phyloP scores from a whole-genome alignment of 306 rosid species.

The Canavalia gladiata region DNA sequence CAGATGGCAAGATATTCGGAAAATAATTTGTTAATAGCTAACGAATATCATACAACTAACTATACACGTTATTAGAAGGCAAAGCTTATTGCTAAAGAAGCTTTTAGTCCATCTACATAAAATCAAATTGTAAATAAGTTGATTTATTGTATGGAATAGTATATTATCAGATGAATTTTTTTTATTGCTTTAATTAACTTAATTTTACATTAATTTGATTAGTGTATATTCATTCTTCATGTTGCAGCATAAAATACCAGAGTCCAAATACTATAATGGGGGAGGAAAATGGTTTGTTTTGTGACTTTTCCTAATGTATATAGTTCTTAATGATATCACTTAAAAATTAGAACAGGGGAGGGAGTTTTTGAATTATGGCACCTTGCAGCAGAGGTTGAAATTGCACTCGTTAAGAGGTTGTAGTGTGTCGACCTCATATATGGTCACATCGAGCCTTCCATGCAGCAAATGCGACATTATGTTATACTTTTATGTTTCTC shows the following conservation, averaged over 20 bases:
- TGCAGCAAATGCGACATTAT: constrained; percentile 47
- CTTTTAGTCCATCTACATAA: background rate
- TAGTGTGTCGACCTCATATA: constrained; percentile 41
- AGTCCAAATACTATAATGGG: background rate
- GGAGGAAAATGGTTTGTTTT: background rate
- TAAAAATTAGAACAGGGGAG: background rate
- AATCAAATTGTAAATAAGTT: constrained; percentile 2
- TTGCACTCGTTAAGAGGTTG: constrained; percentile 34
- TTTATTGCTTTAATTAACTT: background rate
- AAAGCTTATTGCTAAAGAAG: background rate
- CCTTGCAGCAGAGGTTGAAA: constrained; percentile 47
- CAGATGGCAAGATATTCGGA: background rate
- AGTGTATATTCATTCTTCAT: background rate
- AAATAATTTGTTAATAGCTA: background rate
- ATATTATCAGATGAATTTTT: background rate
- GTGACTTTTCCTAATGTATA: background rate
- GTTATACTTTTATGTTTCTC: background rate
- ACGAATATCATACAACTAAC: background rate
- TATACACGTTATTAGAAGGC: background rate
- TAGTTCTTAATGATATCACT: background rate
- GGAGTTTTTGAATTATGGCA: background rate
- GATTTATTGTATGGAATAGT: background rate
- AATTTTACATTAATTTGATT: background rate
- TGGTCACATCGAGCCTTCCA: constrained; percentile 51
- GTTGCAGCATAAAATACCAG: background rate